Percentiles rank a stretch among this genome's conserved stretches.
Conservation (phyloP, 1,284 basidiomycete genomes). For the Ganoderma sinense region DNA sequence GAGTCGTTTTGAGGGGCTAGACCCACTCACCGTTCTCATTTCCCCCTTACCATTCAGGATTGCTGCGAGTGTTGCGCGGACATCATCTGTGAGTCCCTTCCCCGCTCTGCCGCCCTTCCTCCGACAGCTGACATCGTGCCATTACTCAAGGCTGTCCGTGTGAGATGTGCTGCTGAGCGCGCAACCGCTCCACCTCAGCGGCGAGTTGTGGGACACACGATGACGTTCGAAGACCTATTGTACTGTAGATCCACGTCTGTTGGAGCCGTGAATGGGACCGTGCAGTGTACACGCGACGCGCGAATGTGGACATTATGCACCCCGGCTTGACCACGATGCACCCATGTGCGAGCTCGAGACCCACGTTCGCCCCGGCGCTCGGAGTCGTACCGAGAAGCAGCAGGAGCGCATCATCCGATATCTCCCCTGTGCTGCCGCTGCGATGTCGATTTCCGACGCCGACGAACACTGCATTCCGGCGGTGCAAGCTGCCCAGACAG, state of each 20-base stretch:
- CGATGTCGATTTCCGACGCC: background rate
- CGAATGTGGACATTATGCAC: conserved; percentile 1
- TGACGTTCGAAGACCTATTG: conserved; percentile 5
- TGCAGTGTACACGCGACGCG: conserved; percentile 14
- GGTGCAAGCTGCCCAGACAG: background rate
- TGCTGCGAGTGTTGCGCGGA: conserved; percentile 53
- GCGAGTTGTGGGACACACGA: conserved; percentile 1
- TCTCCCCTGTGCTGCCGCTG: background rate
- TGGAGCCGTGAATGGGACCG: conserved; percentile 8
- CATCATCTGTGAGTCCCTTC: conserved; percentile 48
- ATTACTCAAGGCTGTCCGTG: conserved; percentile 47
- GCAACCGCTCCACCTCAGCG: background rate
- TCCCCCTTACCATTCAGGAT: conserved; percentile 35
- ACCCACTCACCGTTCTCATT: conserved; percentile 8
- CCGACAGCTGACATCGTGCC: conserved; percentile 3
- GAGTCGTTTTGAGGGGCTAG: conserved; percentile 8
- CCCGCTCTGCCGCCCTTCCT: background rate
- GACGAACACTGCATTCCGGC: background rate
- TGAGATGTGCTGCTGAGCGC: conserved; percentile 50
- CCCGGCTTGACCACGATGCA: background rate
- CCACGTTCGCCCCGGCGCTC: background rate
- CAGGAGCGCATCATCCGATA: background rate
- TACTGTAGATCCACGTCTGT: conserved; percentile 6
- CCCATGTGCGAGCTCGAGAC: background rate
- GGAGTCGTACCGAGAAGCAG: background rate